Base-by-base conservation (phyloP, 768 basidiomycete species). In the Pisolithus sp. region DNA sequence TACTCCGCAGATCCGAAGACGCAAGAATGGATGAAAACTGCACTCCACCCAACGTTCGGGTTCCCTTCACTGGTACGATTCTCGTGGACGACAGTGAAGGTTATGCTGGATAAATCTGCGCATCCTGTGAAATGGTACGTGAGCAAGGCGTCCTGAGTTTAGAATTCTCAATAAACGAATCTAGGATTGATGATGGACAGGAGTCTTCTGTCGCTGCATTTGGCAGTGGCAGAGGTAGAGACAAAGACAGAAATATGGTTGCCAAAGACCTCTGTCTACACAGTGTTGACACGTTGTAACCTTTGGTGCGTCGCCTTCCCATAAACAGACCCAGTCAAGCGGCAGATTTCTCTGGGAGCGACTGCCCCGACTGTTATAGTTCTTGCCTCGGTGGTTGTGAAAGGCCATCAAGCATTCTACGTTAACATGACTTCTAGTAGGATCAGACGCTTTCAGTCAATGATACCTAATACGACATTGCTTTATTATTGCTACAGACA, bases 41-140 rank as follows among this genome's bases (percentile, higher is more conserved):
- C 86, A 0, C 61, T 97, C 12, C 85, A 97, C 50, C 86, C 85
- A 2, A 86, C 91, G 2, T 99, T 99, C 63, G 96, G 96, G 5
- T 95, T 82, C 61, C 95, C 95, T 0, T 86, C 82, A 17, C 68
- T 97, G 37, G 94, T 83, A 3, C 82, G 96, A 17, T 98, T 98
- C 70, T 93, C 89, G 2, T 99, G 96, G 96, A 83, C 89, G 3
- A 96, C 96, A 0, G 83, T 94, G 54, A 93, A 93, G 63, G 78
- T 89, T 2, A 66, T 83, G 3, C 70, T 99, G 15, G 92, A 95
- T 46, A 89, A 89, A 62, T 73, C 81, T 37, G 95, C 80, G 0
- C 85, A 91, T 64, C 60, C 74, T 2, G 83, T 89, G 10, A 81
- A 87, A 71, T 99, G 96, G 95, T 94, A 36, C 3, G 62, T 53